Conservation (phyloP, 2,329 filamentous ascomycete genomes). For the Kalaharituber pfeilii region DNA sequence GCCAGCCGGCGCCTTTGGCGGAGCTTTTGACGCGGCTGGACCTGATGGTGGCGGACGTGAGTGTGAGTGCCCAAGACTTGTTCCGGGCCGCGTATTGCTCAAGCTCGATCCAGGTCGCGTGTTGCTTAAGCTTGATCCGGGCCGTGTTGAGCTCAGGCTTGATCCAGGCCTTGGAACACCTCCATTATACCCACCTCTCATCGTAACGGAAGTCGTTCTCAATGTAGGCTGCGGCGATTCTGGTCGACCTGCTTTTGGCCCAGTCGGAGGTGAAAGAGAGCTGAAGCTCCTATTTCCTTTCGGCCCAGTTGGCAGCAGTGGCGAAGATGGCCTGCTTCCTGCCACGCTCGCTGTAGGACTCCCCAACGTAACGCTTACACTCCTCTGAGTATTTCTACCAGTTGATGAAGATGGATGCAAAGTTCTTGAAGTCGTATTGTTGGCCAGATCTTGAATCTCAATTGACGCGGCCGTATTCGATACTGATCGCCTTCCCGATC, state of each 20-base stretch:
- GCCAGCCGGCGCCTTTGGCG: too few relatives aligned
- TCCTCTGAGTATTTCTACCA: too few relatives aligned
- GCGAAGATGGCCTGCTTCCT: conserved; percentile 20
- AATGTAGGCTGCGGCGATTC: conserved; percentile 1
- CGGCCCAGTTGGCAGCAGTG: conserved; percentile 7
- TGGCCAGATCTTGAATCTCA: conserved; percentile 37
- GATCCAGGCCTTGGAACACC: neutral
- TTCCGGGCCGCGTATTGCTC: neutral
- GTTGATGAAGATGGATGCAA: neutral
- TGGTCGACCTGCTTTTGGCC: neutral
- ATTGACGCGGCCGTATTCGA: conserved; percentile 35
- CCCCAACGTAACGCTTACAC: too few relatives aligned
- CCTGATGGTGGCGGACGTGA: too few relatives aligned
- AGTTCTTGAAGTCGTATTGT: neutral
- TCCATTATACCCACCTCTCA: conserved; percentile 14
- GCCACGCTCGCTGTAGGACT: conserved; percentile 14
- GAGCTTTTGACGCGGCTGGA: too few relatives aligned
- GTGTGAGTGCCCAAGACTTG: too few relatives aligned
- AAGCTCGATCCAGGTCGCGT: too few relatives aligned
- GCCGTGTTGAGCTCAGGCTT: too few relatives aligned
- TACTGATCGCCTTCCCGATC: conserved; percentile 37
- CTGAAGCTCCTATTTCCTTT: neutral
- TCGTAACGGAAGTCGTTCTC: conserved; percentile 5
- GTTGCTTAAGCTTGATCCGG: too few relatives aligned
- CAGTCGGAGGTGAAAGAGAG: too few relatives aligned